These are phyloP conservation scores for Aspergillus asperescens DNA, from an alignment of 495 filamentous ascomycete species.

Conservation along the genomic window DNA sequence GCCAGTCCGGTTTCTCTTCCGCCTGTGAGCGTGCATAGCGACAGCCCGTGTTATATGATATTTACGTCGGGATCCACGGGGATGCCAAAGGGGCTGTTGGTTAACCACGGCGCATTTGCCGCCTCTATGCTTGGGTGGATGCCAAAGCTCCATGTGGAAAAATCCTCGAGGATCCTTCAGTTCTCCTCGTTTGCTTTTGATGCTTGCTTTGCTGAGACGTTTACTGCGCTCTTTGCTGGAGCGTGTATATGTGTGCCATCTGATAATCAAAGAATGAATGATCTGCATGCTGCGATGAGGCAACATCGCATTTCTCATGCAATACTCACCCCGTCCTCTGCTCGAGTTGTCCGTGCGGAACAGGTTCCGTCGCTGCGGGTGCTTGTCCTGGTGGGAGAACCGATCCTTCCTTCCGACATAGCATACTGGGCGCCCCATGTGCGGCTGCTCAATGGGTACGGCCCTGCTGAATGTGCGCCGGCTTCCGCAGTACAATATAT, in stretches of 20 bases:
- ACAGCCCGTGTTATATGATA: conserved; percentile 19
- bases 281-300: neutral
- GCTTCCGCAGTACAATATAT: neutral
- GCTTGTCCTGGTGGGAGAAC: neutral
- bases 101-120: conserved; percentile 30
- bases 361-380: neutral
- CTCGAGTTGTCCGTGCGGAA: neutral
- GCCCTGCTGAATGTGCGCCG: neutral
- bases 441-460: neutral
- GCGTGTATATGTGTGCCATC: conserved; percentile 4
- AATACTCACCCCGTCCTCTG: neutral
- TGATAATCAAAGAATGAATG: neutral
- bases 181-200: conserved; percentile 25
- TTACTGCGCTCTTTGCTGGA: conserved; percentile 22
- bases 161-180: conserved; percentile 14
- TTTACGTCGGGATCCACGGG: conserved; percentile 35
- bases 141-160: neutral
- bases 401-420: neutral
- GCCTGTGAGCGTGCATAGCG: no score
- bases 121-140: conserved; percentile 1
- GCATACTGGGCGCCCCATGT: neutral
- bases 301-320: neutral
- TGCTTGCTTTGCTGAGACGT: conserved; percentile 18
- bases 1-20: no score
- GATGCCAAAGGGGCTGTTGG: conserved; percentile 35